phyloP scores from a whole-genome alignment of 2,329 filamentous ascomycete species.

The Lasiodiplodia sp. region DNA sequence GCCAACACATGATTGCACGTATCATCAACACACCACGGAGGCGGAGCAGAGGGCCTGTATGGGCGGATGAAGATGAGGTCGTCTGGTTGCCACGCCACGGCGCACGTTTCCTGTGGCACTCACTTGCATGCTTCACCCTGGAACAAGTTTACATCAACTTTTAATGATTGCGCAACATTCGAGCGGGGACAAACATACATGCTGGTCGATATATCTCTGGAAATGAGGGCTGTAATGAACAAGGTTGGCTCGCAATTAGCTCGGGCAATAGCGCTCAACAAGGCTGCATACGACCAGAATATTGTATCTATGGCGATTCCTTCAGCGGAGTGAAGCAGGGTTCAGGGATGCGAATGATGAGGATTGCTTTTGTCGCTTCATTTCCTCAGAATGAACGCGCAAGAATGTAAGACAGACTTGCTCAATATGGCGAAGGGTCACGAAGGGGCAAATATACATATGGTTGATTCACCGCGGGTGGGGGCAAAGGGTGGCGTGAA shows the following conservation, averaged over 20 bases:
- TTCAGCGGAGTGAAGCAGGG: slow-evolving; percentile 7
- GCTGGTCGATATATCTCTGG: not conserved
- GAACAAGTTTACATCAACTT: not conserved
- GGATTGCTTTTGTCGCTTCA: not conserved
- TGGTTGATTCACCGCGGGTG: slow-evolving; percentile 7
- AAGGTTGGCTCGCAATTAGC: not conserved
- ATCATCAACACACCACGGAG: not conserved
- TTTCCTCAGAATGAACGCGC: not conserved
- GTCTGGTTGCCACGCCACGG: not conserved
- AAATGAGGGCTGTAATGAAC: not conserved
- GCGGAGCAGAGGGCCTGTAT: not conserved
- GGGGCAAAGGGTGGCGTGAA: slow-evolving; percentile 7
- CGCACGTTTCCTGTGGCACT: not conserved
- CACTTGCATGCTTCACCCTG: not conserved
- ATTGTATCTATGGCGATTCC: not conserved
- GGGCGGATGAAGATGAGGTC: not conserved
- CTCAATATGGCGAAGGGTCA: not conserved
- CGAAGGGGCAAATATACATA: not conserved
- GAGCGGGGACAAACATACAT: not conserved
- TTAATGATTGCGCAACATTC: not conserved
- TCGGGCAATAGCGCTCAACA: not conserved
- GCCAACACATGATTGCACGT: slow-evolving; percentile 1
- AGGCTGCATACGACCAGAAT: not conserved
- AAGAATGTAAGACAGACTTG: not conserved
- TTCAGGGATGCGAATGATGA: not conserved